Evolutionary conservation across 2,329 filamentous ascomycete species (phyloP), one percentile per base, ranked within the genome.

Genomic region (Escovopsis sp.): DNA sequence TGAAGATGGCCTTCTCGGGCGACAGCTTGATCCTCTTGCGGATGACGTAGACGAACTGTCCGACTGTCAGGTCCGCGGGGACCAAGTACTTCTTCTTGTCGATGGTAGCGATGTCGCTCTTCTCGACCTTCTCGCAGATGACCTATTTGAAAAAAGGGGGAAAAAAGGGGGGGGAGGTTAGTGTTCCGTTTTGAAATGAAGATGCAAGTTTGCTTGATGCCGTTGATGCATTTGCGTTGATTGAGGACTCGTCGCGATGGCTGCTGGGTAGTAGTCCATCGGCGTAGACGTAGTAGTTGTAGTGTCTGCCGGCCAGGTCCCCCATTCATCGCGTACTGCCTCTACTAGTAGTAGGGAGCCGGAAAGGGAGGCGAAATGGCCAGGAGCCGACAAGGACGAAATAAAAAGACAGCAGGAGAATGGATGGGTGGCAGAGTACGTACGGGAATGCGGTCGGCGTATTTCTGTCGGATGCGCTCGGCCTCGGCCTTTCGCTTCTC

Each of bases 31-130:
- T 98, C 60, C 91, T 84, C 78, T 98, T 98, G 65, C 91, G 87
- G 69, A 98, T 98, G 51, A 98, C 91, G 68, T 98, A 98, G 70
- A 98, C 91, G 63, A 98, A 95, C 80, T 98, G 91, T 57, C 91
- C 91, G 50, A 98, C 91, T 49, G 91, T 98, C 60, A 98, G 78
- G 62, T 98, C 91, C 55, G 91, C 87, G 12, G 91, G 91, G 26
- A 98, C 91, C 39, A 98, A 77, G 61, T 98, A 98, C 73, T 98
- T 98, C 80, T 98, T 98, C 82, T 98, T 98, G 71, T 98, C 91
- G 75, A 98, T 98, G 53, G 91, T 96, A 47, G 91, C 91, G 57
- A 98, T 98, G 63, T 98, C 91, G 48, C 85, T 93, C 72, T 95
- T 96, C 70, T 98, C 91, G 55, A 96, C 89, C 74, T 96, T 96